phyloP scores from a whole-genome alignment of 352 stramenopile genomes.

The Aphanomyces cochlioides region DNA sequence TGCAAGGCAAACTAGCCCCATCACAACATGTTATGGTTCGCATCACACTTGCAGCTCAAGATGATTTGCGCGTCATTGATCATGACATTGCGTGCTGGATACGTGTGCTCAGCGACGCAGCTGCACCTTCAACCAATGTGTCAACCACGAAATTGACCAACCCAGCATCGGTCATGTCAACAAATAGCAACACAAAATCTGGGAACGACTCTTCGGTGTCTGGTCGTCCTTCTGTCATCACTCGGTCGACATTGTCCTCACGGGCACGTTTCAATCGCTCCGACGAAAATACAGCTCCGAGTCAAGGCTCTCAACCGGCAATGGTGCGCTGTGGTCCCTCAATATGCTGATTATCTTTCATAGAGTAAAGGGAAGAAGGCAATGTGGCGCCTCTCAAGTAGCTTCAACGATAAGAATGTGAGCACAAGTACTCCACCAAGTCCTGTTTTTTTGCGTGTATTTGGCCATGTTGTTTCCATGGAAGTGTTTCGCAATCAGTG shows the following conservation, averaged over 20 bases:
- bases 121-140: constrained; percentile 4
- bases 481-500: constrained; percentile 20
- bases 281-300: background rate
- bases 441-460: constrained; percentile 19
- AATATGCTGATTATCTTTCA: background rate
- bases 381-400: constrained; percentile 1
- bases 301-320: background rate
- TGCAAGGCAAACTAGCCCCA: constrained; percentile 44
- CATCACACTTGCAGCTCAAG: constrained; percentile 41
- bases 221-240: constrained; percentile 16
- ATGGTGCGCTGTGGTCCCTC: background rate
- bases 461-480: constrained; percentile 17
- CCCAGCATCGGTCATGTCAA: constrained; percentile 1
- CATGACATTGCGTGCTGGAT: constrained; percentile 63
- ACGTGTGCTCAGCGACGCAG: constrained; percentile 31
- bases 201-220: too few species aligned
- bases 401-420: background rate
- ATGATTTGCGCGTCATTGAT: constrained; percentile 57
- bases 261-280: constrained; percentile 13
- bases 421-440: background rate
- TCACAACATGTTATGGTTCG: constrained; percentile 54
- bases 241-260: constrained; percentile 19
- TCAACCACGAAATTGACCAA: background rate
- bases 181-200: background rate
- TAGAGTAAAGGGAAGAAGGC: background rate